Conservation (phyloP, 1,284 basidiomycete species). For the Leucoagaricus sp. region DNA sequence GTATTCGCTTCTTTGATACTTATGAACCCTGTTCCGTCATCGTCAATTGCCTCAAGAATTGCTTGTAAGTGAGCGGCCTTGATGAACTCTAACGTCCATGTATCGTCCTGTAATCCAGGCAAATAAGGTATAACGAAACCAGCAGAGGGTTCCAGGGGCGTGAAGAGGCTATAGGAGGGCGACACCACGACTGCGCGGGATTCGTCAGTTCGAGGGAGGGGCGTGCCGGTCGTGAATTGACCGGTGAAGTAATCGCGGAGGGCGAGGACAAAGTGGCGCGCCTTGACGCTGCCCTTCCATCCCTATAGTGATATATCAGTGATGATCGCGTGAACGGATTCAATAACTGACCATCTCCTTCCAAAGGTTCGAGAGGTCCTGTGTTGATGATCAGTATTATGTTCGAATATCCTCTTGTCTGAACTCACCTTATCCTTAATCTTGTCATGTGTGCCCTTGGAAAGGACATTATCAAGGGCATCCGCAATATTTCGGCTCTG, state of each 20-base stretch:
- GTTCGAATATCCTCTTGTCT: background rate
- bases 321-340: background rate
- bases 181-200: background rate
- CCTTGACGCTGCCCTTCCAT: conserved; percentile 45
- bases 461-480: conserved; percentile 4
- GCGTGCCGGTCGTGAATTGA: conserved; percentile 23
- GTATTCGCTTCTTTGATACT: conserved; percentile 29
- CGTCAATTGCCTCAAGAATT: conserved; percentile 30
- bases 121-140: background rate
- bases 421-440: conserved; percentile 14
- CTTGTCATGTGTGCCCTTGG: conserved; percentile 12
- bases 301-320: conserved; percentile 24
- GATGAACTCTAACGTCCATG: conserved; percentile 27
- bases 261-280: conserved; percentile 41
- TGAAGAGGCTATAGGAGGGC: background rate
- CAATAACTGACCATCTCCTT: conserved; percentile 32
- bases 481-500: conserved; percentile 11
- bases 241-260: conserved; percentile 41
- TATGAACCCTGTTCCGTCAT: conserved; percentile 31
- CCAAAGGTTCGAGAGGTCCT: conserved; percentile 33
- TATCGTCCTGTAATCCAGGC: conserved; percentile 15
- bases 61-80: conserved; percentile 26
- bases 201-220: background rate
- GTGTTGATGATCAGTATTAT: background rate
- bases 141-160: background rate